Conservation (phyloP, 2,329 filamentous ascomycete species). For the Rachicladosporium sp. region DNA sequence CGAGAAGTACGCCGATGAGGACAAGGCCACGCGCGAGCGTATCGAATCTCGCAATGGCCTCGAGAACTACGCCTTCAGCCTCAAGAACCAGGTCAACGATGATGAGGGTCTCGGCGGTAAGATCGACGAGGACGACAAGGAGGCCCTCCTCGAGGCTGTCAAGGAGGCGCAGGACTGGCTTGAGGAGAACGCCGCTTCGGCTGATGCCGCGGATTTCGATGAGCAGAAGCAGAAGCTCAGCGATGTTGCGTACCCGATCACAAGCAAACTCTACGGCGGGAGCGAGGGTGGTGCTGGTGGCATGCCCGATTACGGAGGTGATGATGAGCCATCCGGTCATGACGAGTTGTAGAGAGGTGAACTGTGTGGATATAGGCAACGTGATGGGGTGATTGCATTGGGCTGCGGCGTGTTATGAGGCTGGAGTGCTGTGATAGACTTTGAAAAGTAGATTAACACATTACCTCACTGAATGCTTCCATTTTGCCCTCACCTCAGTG, state of each 20-base stretch:
- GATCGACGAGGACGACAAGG: constrained; percentile 98
- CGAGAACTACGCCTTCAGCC: constrained; percentile 97
- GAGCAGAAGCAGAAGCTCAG: constrained; percentile 99
- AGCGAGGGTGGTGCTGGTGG: constrained; percentile 38
- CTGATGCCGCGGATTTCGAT: constrained; percentile 87
- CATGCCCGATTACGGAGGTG: constrained; percentile 44
- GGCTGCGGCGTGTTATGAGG: no score
- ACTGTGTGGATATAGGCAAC: no score
- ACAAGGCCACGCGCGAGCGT: constrained; percentile 94
- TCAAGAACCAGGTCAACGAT: constrained; percentile 99
- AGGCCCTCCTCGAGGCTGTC: constrained; percentile 84
- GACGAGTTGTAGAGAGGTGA: constrained; percentile 32
- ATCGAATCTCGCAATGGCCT: constrained; percentile 93
- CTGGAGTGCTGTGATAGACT: no score
- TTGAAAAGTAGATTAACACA: no score
- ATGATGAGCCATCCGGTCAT: constrained; percentile 47
- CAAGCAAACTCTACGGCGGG: constrained; percentile 81
- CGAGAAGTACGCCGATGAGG: constrained; percentile 97
- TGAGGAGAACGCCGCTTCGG: constrained; percentile 80
- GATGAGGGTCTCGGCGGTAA: constrained; percentile 94
- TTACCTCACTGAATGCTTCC: no score
- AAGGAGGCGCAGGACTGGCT: constrained; percentile 97
- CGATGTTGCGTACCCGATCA: constrained; percentile 94
- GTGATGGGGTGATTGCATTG: no score
- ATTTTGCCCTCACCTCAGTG: no score